These are phyloP conservation scores for Auriscalpium vulgare DNA, from an alignment of 768 basidiomycete genomes.

Conservation along the genomic window DNA sequence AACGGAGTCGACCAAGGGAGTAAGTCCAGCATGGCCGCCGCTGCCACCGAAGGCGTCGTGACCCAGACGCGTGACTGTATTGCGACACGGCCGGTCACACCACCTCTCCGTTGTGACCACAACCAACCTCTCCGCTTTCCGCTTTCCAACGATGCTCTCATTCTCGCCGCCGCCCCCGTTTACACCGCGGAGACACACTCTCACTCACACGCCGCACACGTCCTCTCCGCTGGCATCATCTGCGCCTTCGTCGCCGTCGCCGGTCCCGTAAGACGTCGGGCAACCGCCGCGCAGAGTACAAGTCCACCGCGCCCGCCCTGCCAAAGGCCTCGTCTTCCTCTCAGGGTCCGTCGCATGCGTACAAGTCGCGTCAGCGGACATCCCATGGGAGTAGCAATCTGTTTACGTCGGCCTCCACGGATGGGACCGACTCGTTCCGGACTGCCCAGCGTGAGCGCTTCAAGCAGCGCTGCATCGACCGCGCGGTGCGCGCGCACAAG, in stretches of 20 bases:
- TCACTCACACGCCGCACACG: conserved; percentile 5
- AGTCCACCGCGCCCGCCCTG: conserved; percentile 7
- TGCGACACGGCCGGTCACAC: too few relatives aligned
- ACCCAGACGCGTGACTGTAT: too few relatives aligned
- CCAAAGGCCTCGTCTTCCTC: neutral
- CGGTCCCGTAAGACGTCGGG: conserved; percentile 6
- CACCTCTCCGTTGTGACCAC: rapidly evolving
- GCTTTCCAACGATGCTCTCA: neutral
- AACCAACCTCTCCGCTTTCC: too few relatives aligned
- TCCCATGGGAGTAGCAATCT: neutral
- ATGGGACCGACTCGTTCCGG: conserved; percentile 6
- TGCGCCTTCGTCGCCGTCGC: conserved; percentile 6
- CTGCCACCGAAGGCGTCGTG: too few relatives aligned
- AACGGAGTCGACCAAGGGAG: too few relatives aligned
- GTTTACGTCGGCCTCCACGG: neutral
- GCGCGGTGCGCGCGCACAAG: conserved; percentile 13
- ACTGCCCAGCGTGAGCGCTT: conserved; percentile 18
- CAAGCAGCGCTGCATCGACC: conserved; percentile 16
- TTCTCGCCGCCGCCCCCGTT: neutral
- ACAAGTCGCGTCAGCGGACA: neutral
- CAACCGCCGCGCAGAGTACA: conserved; percentile 13
- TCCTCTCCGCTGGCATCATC: conserved; percentile 9
- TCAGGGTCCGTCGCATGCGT: conserved; percentile 7
- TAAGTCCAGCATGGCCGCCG: too few relatives aligned
- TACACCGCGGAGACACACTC: conserved; percentile 8